Evolutionary conservation across 179 eudicot species (phyloP).

Genomic region (Actinidia chinensis): DNA sequence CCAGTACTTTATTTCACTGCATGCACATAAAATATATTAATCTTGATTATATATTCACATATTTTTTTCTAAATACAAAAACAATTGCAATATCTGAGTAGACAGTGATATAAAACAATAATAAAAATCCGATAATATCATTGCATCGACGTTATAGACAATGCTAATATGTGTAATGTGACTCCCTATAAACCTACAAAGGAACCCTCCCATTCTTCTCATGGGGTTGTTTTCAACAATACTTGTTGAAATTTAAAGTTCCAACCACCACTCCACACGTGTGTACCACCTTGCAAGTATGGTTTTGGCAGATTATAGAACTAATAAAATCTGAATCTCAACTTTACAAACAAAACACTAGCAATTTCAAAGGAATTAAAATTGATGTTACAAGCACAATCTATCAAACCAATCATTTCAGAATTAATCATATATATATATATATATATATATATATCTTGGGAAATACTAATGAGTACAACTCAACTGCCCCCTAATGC

Average conservation of each 20-base stretch:
- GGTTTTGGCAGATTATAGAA: constrained; percentile 6
- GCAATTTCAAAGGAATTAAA: neutral
- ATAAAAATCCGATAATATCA: no score
- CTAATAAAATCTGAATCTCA: neutral
- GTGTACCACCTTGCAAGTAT: neutral
- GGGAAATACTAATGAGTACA: no score
- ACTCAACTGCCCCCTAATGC: no score
- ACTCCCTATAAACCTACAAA: neutral
- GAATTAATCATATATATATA: no score
- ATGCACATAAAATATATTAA: no score
- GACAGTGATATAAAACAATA: no score
- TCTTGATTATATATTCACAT: no score
- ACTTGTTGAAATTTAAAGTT: constrained; percentile 14
- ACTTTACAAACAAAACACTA: neutral
- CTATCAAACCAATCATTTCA: neutral
- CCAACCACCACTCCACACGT: constrained; percentile 14
- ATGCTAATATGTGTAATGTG: neutral
- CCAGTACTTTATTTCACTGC: no score
- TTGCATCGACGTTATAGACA: neutral
- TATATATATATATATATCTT: no score
- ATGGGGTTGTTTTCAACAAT: constrained; percentile 16
- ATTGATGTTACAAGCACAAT: neutral
- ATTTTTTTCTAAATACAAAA: no score
- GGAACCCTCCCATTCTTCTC: neutral
- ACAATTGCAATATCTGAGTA: no score